phyloP scores from a whole-genome alignment of 345 rosid species.

The Cardamine resedifolia region DNA sequence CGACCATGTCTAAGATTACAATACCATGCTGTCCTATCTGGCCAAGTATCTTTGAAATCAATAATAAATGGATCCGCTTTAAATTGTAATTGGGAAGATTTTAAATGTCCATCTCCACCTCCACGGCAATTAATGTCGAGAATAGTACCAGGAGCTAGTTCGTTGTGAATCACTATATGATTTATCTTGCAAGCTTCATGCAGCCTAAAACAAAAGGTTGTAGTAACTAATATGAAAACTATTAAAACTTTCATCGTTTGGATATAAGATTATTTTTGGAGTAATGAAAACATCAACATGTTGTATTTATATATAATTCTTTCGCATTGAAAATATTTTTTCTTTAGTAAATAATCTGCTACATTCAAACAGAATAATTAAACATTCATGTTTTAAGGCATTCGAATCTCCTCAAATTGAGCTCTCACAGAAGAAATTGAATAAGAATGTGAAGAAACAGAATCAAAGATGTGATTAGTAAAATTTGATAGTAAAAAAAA shows the following conservation, averaged over 20 bases:
- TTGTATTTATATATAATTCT: neutral
- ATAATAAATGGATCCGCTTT: neutral
- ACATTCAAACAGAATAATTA: too few species aligned
- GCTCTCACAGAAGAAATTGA: too few species aligned
- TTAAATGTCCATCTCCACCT: neutral
- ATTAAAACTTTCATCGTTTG: neutral
- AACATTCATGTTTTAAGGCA: neutral
- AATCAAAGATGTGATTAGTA: too few species aligned
- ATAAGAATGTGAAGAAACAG: too few species aligned
- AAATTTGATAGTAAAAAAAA: too few species aligned
- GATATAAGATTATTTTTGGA: neutral
- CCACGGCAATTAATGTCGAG: neutral
- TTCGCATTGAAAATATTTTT: too few species aligned
- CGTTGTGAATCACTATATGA: neutral
- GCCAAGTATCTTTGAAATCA: neutral
- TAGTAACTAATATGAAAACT: neutral
- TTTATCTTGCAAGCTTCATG: conserved; percentile 14
- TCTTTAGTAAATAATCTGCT: too few species aligned
- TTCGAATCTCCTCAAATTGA: neutral
- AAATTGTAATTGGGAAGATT: neutral
- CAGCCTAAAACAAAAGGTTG: neutral
- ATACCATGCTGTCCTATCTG: neutral
- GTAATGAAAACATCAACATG: neutral
- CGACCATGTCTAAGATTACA: neutral
- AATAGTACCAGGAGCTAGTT: neutral